phyloP scores from a whole-genome alignment of 352 stramenopile genomes.

The Globisporangium spinosum region DNA sequence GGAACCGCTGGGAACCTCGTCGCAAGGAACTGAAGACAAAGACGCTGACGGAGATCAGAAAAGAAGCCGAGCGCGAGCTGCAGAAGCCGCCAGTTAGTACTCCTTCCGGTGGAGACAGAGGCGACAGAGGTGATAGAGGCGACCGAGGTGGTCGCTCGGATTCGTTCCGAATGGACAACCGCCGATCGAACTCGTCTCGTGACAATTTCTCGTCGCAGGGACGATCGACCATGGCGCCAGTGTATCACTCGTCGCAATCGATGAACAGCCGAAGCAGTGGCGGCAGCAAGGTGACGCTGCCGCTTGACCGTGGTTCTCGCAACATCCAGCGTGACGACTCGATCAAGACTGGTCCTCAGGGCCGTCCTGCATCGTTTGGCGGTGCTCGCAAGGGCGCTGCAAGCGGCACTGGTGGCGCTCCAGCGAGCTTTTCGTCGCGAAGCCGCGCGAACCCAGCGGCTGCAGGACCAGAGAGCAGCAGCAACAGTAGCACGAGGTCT shows the following conservation, averaged over 20 bases:
- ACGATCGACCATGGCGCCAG: conserved; percentile 51
- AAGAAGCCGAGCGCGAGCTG: conserved; percentile 88
- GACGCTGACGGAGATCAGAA: conserved; percentile 93
- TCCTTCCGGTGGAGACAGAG: conserved; percentile 30
- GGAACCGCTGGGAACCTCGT: conserved; percentile 90
- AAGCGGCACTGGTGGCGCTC: conserved; percentile 25
- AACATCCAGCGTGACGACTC: conserved; percentile 58
- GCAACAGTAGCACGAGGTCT: conserved; percentile 2
- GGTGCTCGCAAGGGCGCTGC: conserved; percentile 13
- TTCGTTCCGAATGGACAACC: conserved; percentile 34
- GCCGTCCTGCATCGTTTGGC: conserved; percentile 48
- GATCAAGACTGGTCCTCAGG: conserved; percentile 53
- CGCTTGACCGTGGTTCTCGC: conserved; percentile 24
- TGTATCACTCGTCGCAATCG: conserved; percentile 53
- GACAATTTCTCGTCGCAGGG: conserved; percentile 39
- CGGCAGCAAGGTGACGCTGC: conserved; percentile 43
- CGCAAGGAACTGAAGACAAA: conserved; percentile 95
- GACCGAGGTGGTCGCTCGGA: conserved; percentile 14
- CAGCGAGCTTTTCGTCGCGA: conserved; percentile 31
- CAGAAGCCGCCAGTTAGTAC: conserved; percentile 54
- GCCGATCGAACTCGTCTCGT: conserved; percentile 50
- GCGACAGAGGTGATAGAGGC: neutral
- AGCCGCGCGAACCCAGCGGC: conserved; percentile 17
- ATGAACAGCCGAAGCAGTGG: conserved; percentile 39
- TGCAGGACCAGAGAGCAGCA: conserved; percentile 17